A percentile compares a stretch with the other conserved stretches of the same genome.
phyloP scores from a whole-genome alignment of 192 early-diverging fungal species.

The Backusella psychrophila region DNA sequence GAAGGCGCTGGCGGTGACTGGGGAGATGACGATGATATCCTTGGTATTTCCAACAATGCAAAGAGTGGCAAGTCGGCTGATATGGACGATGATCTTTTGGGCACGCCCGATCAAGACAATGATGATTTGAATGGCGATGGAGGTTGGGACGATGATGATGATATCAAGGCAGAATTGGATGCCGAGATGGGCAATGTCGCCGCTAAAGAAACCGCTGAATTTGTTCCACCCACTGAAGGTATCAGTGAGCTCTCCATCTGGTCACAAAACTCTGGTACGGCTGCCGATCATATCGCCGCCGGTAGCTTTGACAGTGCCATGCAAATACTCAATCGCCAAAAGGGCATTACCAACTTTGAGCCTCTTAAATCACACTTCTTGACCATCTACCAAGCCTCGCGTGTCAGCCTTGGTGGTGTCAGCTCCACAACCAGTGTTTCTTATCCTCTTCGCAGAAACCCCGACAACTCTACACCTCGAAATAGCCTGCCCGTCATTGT shows the following conservation, averaged over 20 bases:
- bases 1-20: conserved; percentile 75
- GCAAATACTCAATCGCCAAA: conserved; percentile 89
- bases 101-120: conserved; percentile 41
- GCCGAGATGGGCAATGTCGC: conserved; percentile 58
- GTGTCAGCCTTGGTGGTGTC: conserved; percentile 57
- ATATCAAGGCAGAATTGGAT: conserved; percentile 67
- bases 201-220: conserved; percentile 53
- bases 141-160: conserved; percentile 91
- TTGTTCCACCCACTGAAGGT: conserved; percentile 76
- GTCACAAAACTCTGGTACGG: conserved; percentile 82
- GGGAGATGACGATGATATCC: conserved; percentile 69
- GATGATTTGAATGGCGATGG: conserved; percentile 77
- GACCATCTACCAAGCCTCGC: conserved; percentile 77
- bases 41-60: conserved; percentile 46
- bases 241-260: conserved; percentile 69
- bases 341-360: conserved; percentile 91
- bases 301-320: conserved; percentile 96
- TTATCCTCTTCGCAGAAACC: conserved; percentile 68
- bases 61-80: conserved; percentile 36
- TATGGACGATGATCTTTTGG: conserved; percentile 19
- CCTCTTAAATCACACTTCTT: conserved; percentile 89
- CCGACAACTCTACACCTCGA: conserved; percentile 49
- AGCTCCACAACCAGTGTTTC: conserved; percentile 59
- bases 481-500: conserved; percentile 58
- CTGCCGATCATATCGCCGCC: conserved; percentile 92